Evolutionary conservation across 1,139 yeast species (phyloP), one percentile per base, ranked within the genome.

Genomic region (Groenewaldozyma auringiensis): DNA sequence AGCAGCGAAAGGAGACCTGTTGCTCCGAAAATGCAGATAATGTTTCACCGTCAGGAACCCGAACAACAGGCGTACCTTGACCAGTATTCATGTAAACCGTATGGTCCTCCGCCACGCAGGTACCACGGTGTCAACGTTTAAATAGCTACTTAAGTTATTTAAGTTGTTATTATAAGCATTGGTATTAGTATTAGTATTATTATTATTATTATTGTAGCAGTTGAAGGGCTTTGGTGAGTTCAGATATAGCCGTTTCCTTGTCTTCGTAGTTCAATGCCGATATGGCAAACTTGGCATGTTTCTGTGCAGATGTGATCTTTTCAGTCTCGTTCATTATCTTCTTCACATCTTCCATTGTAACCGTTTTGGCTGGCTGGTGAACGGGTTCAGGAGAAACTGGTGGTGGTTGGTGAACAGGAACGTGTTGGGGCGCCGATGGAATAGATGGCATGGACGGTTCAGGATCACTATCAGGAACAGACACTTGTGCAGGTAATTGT

Each of bases 241-340:
- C 95, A n/a, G 66, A 67, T 42, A 83, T 78, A 0, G 97, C 97
- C 0, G 97, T 92, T 3, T 64, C 71, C 40, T 79, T 69, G 58
- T 92, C 98, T 53, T 92, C 97, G 62, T 88, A 92, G 61, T 88
- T 89, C 55, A 92, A 73, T 0, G 98, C 98, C 42, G 95, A 85
- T 8, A 89, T 82, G 2, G 96, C 97, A 63, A 81, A 92, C 63
- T 83, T 85, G 43, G 96, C 92, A 54, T 79, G 84, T 59, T 84
- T 87, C 60, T 89, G 96, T 0, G 88, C 84, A 53, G 73, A 69
- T n/a, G 76, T 54, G 20, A 83, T 78, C 34, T 74, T 69, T 49
- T 83, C 87, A 17, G 83, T 76, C 38, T 75, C 72, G 51, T 75
- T 74, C 49, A 84, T 62, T 39, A 83, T 75, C 34, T 67, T 61